Evolutionary conservation across 371 early-diverging fungal species (phyloP).

Genomic region (Mucor circinelloides): DNA sequence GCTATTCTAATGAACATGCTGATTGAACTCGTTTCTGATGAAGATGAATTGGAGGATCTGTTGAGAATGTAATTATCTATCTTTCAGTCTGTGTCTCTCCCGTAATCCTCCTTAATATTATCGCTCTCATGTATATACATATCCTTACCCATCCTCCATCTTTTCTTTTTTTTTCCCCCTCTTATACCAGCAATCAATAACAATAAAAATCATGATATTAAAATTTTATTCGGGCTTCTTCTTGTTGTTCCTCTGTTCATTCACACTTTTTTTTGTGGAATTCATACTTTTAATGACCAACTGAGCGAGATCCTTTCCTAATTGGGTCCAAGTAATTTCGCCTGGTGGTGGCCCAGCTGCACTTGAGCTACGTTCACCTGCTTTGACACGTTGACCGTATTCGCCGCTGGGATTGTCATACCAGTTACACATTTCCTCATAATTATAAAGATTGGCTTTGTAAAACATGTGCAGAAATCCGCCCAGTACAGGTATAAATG

Average conservation of each 20-base stretch:
- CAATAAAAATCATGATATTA: not conserved
- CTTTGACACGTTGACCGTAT: constrained; percentile 7
- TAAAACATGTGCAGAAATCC: constrained; percentile 43
- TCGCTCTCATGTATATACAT: not conserved
- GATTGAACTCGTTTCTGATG: constrained; percentile 36
- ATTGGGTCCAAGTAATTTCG: constrained; percentile 8
- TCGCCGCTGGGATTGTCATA: not conserved
- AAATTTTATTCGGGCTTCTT: not conserved
- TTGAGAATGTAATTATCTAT: constrained; percentile 6
- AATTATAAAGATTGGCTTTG: constrained; percentile 50
- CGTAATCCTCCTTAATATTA: not conserved
- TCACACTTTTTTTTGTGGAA: not conserved
- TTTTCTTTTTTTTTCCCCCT: not conserved
- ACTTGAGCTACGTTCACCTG: not conserved
- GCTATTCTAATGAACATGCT: constrained; percentile 33
- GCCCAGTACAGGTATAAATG: constrained; percentile 36
- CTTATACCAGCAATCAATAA: not conserved
- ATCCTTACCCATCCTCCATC: not conserved
- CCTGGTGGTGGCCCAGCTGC: not conserved
- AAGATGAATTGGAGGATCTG: constrained; percentile 25
- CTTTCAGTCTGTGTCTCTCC: not conserved
- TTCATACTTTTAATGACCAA: constrained; percentile 71
- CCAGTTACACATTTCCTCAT: constrained; percentile 24
- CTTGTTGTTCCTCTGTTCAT: not conserved
- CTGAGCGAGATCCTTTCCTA: not conserved